Evolutionary conservation across 2,329 filamentous ascomycete species (phyloP), one percentile per base, ranked within the genome.

Genomic region (Colletotrichum zoysiae): DNA sequence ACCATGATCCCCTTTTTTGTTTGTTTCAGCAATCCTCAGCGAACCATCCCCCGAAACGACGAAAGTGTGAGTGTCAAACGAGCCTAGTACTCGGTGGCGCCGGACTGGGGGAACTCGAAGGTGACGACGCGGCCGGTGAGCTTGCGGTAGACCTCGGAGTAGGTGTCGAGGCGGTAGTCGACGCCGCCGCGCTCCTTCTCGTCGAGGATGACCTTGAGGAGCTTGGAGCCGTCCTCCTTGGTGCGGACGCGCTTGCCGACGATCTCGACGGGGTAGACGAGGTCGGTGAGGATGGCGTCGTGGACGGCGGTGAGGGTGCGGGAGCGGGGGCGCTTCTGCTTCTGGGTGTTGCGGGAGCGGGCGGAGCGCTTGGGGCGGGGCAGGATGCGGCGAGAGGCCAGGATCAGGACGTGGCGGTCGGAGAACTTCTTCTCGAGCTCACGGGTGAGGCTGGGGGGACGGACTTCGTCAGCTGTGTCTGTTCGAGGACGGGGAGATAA

Each of bases 381-480:
- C 75, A 99, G 91, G 82, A 99, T 99, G 87, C 96, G 96, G 91
- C 96, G 96, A 83, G 95, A 97, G 81, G 96, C 96, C 81, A 99
- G 93, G 91, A 99, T 95, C 86, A 99, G 90, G 86, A 99, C 96
- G 87, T 99, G 96, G 87, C 96, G 96, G 91, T 99, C 96, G 77
- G 96, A 98, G 94, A 99, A 99, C 90, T 99, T 99, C 95, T 99
- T 99, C 93, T 99, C 96, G 84, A 99, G 95, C 91, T 99, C 96
- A 88, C 96, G 96, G 87, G 96, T 99, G 84, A 99, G 92, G 84
- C 95, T 98, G n/a, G n/a, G 20, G 3, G 20, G 20, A 12, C 1
- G 2, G 4, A 2, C 26, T 26, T 1, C 1, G 40, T 67, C 33
- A 70, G 50, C 38, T 38, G 8, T 0, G 12, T 3, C n/a, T 23